phyloP scores from a whole-genome alignment of 495 filamentous ascomycete genomes.

The Hypoxylon cercidicola region DNA sequence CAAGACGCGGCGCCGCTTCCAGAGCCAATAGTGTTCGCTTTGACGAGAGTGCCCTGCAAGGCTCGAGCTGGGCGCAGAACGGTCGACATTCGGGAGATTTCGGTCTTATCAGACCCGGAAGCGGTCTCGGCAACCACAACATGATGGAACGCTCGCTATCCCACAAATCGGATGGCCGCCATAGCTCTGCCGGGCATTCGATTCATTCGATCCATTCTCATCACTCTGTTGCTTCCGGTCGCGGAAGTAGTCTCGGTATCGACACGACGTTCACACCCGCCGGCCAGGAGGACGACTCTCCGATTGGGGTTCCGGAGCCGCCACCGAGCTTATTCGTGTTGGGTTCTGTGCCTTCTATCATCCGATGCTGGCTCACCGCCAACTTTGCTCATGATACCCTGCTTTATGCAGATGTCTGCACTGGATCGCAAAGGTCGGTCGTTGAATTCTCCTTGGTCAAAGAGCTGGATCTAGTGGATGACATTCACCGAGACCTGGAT shows the following conservation, averaged over 20 bases:
- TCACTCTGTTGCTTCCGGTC: slow-evolving; percentile 72
- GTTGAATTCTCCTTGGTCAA: slow-evolving; percentile 77
- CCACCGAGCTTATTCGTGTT: slow-evolving; percentile 84
- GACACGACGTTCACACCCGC: slow-evolving; percentile 75
- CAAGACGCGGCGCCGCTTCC: slow-evolving; percentile 81
- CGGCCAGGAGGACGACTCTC: slow-evolving; percentile 70
- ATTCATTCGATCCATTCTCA: slow-evolving; percentile 66
- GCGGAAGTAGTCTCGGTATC: slow-evolving; percentile 83
- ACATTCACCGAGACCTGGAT: slow-evolving; percentile 70
- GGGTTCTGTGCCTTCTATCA: slow-evolving; percentile 89
- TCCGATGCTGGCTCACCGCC: slow-evolving; percentile 92
- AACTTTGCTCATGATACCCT: slow-evolving; percentile 87
- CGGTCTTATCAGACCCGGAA: slow-evolving; percentile 78
- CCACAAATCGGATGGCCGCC: slow-evolving; percentile 95
- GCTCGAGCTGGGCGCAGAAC: slow-evolving; percentile 82
- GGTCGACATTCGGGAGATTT: slow-evolving; percentile 83
- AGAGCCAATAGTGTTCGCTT: slow-evolving; percentile 98
- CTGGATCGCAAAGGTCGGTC: slow-evolving; percentile 86
- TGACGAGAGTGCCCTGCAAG: slow-evolving; percentile 93
- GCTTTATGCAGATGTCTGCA: slow-evolving; percentile 91
- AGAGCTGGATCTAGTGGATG: slow-evolving; percentile 73
- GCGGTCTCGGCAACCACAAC: slow-evolving; percentile 81
- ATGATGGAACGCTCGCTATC: slow-evolving; percentile 90
- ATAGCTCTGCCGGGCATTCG: slow-evolving; percentile 89
- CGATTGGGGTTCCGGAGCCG: slow-evolving; percentile 72